phyloP scores from a whole-genome alignment of 257 asterid genomes.

The Echites panduratus region DNA sequence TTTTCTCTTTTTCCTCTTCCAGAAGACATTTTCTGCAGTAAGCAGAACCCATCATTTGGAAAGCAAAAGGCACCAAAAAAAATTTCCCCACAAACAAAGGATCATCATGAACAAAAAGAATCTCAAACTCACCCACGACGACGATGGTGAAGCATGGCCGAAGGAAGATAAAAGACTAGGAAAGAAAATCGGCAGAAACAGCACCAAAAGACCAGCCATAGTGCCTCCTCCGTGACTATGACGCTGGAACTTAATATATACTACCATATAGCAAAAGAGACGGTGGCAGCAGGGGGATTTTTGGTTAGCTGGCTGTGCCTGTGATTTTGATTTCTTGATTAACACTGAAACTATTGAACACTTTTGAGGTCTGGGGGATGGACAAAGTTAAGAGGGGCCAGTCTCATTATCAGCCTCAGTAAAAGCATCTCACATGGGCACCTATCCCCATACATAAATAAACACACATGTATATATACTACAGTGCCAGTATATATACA shows the following conservation, averaged over 20 bases:
- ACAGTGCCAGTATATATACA: not conserved
- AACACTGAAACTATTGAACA: not conserved
- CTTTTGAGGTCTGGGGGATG: slow-evolving; percentile 9
- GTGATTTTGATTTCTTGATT: slow-evolving; percentile 21
- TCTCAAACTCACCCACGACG: slow-evolving; percentile 44
- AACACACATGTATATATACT: not conserved
- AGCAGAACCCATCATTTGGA: slow-evolving; percentile 2
- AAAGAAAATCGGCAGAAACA: slow-evolving; percentile 59
- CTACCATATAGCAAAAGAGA: slow-evolving; percentile 35
- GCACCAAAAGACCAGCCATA: slow-evolving; percentile 60
- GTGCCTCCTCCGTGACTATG: slow-evolving; percentile 56
- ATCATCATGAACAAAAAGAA: slow-evolving; percentile 3
- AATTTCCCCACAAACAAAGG: not conserved
- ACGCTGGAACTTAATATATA: slow-evolving; percentile 25
- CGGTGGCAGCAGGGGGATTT: not conserved
- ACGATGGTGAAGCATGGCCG: slow-evolving; percentile 67
- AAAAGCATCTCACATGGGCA: slow-evolving; percentile 70
- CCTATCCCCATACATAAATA: slow-evolving; percentile 8
- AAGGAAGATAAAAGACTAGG: slow-evolving; percentile 51
- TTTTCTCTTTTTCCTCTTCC: slow-evolving; percentile 3
- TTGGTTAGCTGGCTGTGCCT: not conserved
- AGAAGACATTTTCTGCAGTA: slow-evolving; percentile 11
- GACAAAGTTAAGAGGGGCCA: slow-evolving; percentile 43
- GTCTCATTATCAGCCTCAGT: slow-evolving; percentile 48
- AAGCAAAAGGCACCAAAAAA: slow-evolving; percentile 1